Percentiles rank a stretch among this genome's conserved stretches.
phyloP scores from a whole-genome alignment of 768 basidiomycete species.

The Mycena amicta region DNA sequence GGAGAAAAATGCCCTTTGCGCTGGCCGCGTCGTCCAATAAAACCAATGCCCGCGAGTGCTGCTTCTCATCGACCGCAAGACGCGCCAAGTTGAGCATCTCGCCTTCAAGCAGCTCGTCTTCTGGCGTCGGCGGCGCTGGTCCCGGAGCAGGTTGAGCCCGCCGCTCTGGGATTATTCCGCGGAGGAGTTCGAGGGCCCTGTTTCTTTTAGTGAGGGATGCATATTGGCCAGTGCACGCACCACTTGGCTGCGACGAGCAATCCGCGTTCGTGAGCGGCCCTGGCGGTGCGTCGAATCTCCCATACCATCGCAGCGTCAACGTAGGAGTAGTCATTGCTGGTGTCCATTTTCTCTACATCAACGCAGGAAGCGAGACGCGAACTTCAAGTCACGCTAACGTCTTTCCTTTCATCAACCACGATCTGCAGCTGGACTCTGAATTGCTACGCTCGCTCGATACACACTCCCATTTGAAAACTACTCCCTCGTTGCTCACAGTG shows the following conservation, averaged over 20 bases:
- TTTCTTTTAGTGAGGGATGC: slow-evolving; percentile 6
- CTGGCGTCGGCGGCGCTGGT: slow-evolving; percentile 41
- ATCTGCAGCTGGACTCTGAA: too few relatives aligned
- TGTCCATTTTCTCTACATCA: not conserved
- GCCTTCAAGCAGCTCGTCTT: slow-evolving; percentile 47
- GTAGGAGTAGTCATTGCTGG: slow-evolving; percentile 3
- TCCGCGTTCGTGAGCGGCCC: slow-evolving; percentile 56
- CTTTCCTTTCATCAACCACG: too few relatives aligned
- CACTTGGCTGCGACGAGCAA: slow-evolving; percentile 56
- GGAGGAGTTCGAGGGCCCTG: slow-evolving; percentile 60
- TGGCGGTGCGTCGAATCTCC: slow-evolving; percentile 49
- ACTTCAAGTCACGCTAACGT: too few relatives aligned
- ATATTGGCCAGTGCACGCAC: slow-evolving; percentile 27
- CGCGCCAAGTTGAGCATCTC: slow-evolving; percentile 57
- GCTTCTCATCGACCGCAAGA: slow-evolving; percentile 58
- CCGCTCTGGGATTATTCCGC: slow-evolving; percentile 35
- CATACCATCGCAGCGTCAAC: slow-evolving; percentile 40
- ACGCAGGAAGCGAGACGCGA: not conserved
- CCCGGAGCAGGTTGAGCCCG: slow-evolving; percentile 14
- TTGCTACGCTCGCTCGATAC: too few relatives aligned
- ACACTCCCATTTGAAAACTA: too few relatives aligned
- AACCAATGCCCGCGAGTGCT: slow-evolving; percentile 59
- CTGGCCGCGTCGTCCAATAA: slow-evolving; percentile 50
- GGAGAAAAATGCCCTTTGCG: slow-evolving; percentile 33
- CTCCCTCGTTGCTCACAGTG: too few relatives aligned